phyloP scores from a whole-genome alignment of 129 eudicot genomes.

The Tagetes patula region DNA sequence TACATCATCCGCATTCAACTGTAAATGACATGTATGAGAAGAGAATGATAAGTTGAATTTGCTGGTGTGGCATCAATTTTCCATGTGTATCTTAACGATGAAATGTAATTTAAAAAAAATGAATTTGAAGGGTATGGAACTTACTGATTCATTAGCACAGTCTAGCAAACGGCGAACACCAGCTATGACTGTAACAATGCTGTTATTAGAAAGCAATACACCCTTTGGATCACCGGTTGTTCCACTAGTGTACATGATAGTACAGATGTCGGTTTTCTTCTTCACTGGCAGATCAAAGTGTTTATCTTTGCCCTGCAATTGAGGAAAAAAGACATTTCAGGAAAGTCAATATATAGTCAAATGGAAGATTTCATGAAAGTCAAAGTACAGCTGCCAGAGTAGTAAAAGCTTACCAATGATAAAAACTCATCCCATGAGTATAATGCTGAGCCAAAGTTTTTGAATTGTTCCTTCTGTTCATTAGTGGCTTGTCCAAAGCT shows the following conservation, averaged over 20 bases:
- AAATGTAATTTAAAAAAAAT: background rate
- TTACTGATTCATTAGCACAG: conserved; percentile 67
- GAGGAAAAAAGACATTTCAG: background rate
- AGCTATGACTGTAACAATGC: conserved; percentile 70
- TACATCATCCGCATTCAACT: conserved; percentile 66
- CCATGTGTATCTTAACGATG: background rate
- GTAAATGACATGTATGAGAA: conserved; percentile 21
- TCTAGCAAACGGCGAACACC: conserved; percentile 64
- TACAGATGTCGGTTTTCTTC: conserved; percentile 77
- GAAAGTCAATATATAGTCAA: background rate
- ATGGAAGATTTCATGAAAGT: background rate
- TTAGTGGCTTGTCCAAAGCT: conserved; percentile 77
- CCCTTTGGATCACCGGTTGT: conserved; percentile 99
- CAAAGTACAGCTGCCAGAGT: background rate
- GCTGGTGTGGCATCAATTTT: background rate
- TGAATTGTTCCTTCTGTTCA: conserved; percentile 66
- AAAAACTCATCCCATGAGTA: conserved; percentile 90
- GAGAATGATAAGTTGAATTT: background rate
- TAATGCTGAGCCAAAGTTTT: conserved; percentile 55
- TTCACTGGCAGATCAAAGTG: conserved; percentile 68
- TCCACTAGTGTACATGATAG: conserved; percentile 99
- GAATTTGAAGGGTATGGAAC: conserved; percentile 19
- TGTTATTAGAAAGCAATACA: conserved; percentile 78
- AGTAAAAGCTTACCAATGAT: conserved; percentile 56
- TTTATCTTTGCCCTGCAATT: conserved; percentile 54